Percentiles rank a stretch among this genome's conserved stretches.
These are phyloP conservation scores for Blastobotrys robertii DNA, from an alignment of 805 yeast species.

Conservation along the genomic window DNA sequence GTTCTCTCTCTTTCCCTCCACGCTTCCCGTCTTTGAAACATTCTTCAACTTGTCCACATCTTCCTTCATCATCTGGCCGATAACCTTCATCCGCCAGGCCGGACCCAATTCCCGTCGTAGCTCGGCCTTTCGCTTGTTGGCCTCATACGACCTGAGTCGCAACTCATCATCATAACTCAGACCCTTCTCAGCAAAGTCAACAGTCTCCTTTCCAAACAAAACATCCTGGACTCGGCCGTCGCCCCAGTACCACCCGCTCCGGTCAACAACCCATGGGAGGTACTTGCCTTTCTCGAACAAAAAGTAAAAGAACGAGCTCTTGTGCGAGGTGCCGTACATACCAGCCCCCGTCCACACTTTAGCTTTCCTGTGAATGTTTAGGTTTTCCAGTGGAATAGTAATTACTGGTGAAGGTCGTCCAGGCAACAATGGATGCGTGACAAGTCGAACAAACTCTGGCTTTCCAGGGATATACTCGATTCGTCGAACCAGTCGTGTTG, in stretches of 20 bases:
- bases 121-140: constrained; percentile 40
- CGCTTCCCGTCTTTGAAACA: constrained; percentile 10
- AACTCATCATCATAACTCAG: constrained; percentile 51
- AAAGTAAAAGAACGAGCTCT: constrained; percentile 62
- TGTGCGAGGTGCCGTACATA: constrained; percentile 73
- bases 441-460: constrained; percentile 47
- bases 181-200: constrained; percentile 70
- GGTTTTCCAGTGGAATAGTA: constrained; percentile 48
- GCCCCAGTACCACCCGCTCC: constrained; percentile 88
- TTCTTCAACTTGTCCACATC: constrained; percentile 28
- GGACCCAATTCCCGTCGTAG: constrained; percentile 47
- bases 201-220: constrained; percentile 67
- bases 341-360: constrained; percentile 84
- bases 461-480: constrained; percentile 61
- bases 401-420: constrained; percentile 67
- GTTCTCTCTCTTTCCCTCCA: constrained; percentile 3
- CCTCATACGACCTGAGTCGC: constrained; percentile 38
- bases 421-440: constrained; percentile 69
- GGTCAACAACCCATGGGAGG: constrained; percentile 68
- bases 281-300: constrained; percentile 47
- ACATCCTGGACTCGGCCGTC: constrained; percentile 80
- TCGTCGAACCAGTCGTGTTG: constrained; percentile 62
- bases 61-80: constrained; percentile 35
- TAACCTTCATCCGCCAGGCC: constrained; percentile 49
- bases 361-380: constrained; percentile 49